Conservation (phyloP, 257 asterid genomes). For the Scutellaria baicalensis region DNA sequence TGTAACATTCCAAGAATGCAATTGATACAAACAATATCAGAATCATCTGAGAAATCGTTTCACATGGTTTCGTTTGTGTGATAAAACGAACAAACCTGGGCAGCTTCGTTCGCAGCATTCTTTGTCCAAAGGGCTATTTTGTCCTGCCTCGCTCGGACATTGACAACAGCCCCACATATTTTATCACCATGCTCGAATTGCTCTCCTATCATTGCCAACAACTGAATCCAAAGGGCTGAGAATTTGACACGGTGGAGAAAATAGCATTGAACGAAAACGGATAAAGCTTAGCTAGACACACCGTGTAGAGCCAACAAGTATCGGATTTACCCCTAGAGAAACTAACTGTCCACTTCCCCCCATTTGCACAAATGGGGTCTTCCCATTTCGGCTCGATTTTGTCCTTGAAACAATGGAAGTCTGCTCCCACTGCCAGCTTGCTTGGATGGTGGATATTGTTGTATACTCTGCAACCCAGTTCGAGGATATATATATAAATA, state of each 20-base stretch:
- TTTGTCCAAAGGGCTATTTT: conserved; percentile 84
- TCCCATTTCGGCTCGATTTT: conserved; percentile 95
- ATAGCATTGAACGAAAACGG: not conserved
- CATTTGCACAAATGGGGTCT: conserved; percentile 89
- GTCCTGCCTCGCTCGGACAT: conserved; percentile 68
- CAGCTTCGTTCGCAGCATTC: conserved; percentile 87
- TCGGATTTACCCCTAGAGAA: conserved; percentile 67
- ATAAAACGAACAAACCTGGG: conserved; percentile 74
- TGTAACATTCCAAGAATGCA: conserved; percentile 18
- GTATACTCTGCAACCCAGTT: conserved; percentile 50
- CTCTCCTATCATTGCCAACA: conserved; percentile 94
- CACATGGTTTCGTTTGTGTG: not conserved
- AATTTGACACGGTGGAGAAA: not conserved
- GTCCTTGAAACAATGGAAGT: conserved; percentile 79
- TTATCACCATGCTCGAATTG: conserved; percentile 93
- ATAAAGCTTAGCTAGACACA: conserved; percentile 10
- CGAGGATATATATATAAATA: not conserved
- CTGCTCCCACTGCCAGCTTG: conserved; percentile 75
- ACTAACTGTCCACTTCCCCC: conserved; percentile 81
- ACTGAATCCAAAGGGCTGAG: conserved; percentile 25
- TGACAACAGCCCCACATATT: conserved; percentile 94
- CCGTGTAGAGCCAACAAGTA: conserved; percentile 87
- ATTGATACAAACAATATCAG: too few species aligned
- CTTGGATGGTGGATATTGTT: conserved; percentile 84
- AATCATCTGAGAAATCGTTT: not conserved